A percentile compares a stretch with the other conserved stretches of the same genome.
Conservation (phyloP, 2,329 filamentous ascomycete genomes). For the Rugonectria rugulosa region DNA sequence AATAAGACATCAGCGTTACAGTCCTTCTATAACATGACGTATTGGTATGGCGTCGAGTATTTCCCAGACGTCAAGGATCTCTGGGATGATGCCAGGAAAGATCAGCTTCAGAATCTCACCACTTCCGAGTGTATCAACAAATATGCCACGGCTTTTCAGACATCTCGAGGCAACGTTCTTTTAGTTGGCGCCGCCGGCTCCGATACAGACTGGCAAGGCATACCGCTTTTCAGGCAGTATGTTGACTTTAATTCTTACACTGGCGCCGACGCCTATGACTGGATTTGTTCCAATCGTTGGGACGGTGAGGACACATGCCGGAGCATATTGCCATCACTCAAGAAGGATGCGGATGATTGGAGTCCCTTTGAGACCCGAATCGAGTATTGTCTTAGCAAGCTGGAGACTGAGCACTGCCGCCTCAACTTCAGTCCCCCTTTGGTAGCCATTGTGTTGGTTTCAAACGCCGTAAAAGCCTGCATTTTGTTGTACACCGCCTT, state of each 20-base stretch:
- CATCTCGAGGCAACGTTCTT: not conserved
- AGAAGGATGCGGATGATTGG: conserved; percentile 4
- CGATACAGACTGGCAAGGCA: not conserved
- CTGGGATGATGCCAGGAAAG: not conserved
- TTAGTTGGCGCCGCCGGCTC: not conserved
- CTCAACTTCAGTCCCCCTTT: not conserved
- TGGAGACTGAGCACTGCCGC: not conserved
- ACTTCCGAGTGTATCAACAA: conserved; percentile 9
- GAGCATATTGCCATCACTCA: not conserved
- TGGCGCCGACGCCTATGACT: not conserved
- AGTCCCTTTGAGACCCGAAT: not conserved
- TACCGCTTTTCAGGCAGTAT: not conserved
- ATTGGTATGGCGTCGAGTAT: not conserved
- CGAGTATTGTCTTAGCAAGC: conserved; percentile 1
- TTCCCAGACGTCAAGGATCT: not conserved
- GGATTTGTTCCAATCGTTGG: conserved; percentile 1
- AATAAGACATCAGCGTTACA: not conserved
- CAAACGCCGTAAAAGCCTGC: not conserved
- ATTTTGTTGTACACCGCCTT: not conserved
- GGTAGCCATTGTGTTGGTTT: not conserved
- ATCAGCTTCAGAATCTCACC: conserved; percentile 9
- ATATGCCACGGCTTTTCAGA: conserved; percentile 12
- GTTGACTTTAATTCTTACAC: not conserved
- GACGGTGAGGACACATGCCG: not conserved
- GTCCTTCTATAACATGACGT: not conserved